phyloP scores from a whole-genome alignment of 495 filamentous ascomycete genomes.

The Penicillium crystallinum region DNA sequence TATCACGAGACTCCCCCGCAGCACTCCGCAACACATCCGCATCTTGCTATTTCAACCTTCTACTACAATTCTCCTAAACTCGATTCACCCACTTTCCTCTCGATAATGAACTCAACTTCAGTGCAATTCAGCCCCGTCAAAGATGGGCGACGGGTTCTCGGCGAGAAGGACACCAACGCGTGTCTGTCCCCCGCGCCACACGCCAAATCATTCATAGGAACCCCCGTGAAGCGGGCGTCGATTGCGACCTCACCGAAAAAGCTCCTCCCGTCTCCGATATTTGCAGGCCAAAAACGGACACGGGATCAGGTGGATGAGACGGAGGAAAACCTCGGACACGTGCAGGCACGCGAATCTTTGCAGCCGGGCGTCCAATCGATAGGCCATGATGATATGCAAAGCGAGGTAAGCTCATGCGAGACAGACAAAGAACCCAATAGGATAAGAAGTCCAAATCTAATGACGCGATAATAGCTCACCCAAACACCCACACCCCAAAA shows the following conservation, averaged over 20 bases:
- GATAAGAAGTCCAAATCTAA: constrained; percentile 16
- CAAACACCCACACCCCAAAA: constrained; percentile 15
- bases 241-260: constrained; percentile 28
- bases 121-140: constrained; percentile 36
- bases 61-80: background rate
- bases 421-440: background rate
- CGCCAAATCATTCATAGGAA: constrained; percentile 21
- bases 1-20: constrained; percentile 1
- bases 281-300: constrained; percentile 41
- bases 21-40: background rate
- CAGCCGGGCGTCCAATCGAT: constrained; percentile 10
- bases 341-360: constrained; percentile 11
- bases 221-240: constrained; percentile 34
- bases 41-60: background rate
- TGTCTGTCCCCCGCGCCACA: constrained; percentile 37
- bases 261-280: constrained; percentile 36
- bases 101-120: constrained; percentile 26
- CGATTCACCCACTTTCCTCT: background rate
- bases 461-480: constrained; percentile 8
- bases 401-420: constrained; percentile 21
- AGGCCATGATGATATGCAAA: constrained; percentile 10
- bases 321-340: constrained; percentile 16
- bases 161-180: constrained; percentile 45
- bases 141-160: constrained; percentile 40
- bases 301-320: constrained; percentile 35